Conservation (phyloP, 208 protist genomes). For the Acanthamoeba sp. region DNA sequence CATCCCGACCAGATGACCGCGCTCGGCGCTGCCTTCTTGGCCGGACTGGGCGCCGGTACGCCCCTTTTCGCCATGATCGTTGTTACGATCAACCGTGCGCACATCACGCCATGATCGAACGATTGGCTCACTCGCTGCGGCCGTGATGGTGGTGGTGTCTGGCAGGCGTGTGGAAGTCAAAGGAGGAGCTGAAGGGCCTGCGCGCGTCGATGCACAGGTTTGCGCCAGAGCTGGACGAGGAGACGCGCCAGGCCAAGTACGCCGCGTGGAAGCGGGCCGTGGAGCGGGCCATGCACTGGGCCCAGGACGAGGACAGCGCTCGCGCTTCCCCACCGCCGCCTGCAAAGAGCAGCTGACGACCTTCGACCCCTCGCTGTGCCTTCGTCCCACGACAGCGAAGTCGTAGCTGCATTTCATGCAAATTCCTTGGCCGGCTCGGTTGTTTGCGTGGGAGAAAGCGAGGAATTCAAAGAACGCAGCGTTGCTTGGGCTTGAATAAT, state of each 20-base stretch:
- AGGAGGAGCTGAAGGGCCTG: conserved; percentile 74
- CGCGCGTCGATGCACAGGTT: conserved; percentile 63
- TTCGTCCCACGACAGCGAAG: too few species aligned
- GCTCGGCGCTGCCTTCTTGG: conserved; percentile 77
- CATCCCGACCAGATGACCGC: conserved; percentile 78
- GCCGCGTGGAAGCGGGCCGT: conserved; percentile 78
- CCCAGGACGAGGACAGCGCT: background rate
- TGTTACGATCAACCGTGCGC: background rate
- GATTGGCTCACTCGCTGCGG: background rate
- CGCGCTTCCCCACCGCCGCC: too few species aligned
- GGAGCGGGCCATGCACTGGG: conserved; percentile 75
- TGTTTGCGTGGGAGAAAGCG: too few species aligned
- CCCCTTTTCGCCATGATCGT: background rate
- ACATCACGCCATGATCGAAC: too few species aligned
- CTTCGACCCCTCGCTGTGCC: too few species aligned
- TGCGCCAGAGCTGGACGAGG: conserved; percentile 29
- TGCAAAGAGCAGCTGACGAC: too few species aligned
- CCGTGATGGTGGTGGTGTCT: background rate
- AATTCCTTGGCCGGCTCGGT: too few species aligned
- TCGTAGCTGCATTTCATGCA: too few species aligned
- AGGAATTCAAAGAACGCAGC: too few species aligned
- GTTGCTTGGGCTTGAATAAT: too few species aligned
- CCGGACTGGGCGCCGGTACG: conserved; percentile 74
- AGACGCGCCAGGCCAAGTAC: conserved; percentile 65
- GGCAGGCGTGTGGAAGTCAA: conserved; percentile 78